These are phyloP conservation scores for Cladobotryum mycophilum DNA, from an alignment of 2,329 filamentous ascomycete species.

Conservation along the genomic window DNA sequence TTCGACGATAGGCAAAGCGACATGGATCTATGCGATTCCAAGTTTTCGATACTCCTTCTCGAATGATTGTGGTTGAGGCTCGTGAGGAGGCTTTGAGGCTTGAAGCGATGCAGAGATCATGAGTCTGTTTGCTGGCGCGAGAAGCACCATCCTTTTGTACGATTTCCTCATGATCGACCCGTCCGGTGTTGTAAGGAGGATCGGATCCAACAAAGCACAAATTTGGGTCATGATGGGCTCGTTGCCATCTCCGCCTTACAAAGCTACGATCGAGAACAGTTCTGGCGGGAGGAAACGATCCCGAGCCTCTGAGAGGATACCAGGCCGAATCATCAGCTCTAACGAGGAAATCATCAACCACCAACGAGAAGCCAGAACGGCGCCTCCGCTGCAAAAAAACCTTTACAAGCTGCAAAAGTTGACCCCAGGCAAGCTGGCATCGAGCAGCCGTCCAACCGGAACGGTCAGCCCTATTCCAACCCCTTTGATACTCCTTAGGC, in stretches of 20 bases:
- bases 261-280: conserved; percentile 10
- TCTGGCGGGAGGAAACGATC: conserved; percentile 6
- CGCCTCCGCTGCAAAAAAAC: conserved; percentile 12
- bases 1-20: not conserved
- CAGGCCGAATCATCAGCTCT: conserved; percentile 18
- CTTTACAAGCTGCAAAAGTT: conserved; percentile 19
- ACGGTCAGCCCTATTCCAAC: conserved; percentile 12
- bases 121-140: conserved; percentile 4
- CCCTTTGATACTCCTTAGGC: conserved; percentile 11
- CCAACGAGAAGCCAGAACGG: conserved; percentile 12
- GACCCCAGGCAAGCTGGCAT: conserved; percentile 12
- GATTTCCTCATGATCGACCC: conserved; percentile 11
- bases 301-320: conserved; percentile 11
- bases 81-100: not conserved
- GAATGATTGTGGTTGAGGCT: not conserved
- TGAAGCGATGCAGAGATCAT: not conserved
- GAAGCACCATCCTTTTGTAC: conserved; percentile 12
- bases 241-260: conserved; percentile 10
- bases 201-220: conserved; percentile 7
- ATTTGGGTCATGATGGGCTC: conserved; percentile 6
- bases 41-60: conserved; percentile 2
- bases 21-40: no score
- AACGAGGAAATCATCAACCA: conserved; percentile 12
- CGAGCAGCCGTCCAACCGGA: conserved; percentile 12
- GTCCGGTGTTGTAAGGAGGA: conserved; percentile 9